Base-by-base conservation (phyloP, 148 eudicot genomes). In the Pharnaceum exiguum region DNA sequence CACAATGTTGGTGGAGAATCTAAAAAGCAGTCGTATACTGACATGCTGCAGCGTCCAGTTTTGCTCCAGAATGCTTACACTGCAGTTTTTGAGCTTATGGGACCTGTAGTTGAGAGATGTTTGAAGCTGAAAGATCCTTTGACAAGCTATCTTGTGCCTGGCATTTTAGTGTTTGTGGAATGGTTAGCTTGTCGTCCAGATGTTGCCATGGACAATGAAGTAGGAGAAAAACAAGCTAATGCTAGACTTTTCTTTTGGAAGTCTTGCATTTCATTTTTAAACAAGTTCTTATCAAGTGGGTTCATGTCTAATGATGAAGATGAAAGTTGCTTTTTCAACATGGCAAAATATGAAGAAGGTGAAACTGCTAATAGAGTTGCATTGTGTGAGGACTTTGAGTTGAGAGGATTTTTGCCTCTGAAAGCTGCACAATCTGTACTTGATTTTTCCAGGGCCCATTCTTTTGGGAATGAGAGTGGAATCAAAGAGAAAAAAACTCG, bases 11-110 rank as follows among this genome's bases (percentile, higher is more conserved):
- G 74, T 19, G 79, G 77, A 61, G 99, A 93, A 67, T 65, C 84
- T 52, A 95, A 94, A 44, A 86, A 77, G 77, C 96, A 89, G 62
- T 83, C 95, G 42, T 86, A 83, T 86, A 89, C 96, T 47, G 96
- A 89, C 46, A 94, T 82, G 43, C 64, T 93, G 52, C 95, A 94
- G 62, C 95, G 89, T 13, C 60, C 91, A 2, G 91, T 78, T 59
- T 60, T 94, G 40, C 99, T 89, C 36, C 87, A 89, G 72, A 78
- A 83, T 79, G 96, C 95, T 36, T 80, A 75, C 69, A 74, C 78
- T 58, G 99, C 91, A 21, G 51, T 65, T 18, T 94, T 83, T 68
- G 87, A 83, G 72, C 73, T 94, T 39, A 75, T 94, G 96, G 95
- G 91, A 33, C 75, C 69, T 75, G 62, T 89, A 24, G 45, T 84